Conservation (phyloP, 108 stramenopile genomes). For the Nitzschia sp. region DNA sequence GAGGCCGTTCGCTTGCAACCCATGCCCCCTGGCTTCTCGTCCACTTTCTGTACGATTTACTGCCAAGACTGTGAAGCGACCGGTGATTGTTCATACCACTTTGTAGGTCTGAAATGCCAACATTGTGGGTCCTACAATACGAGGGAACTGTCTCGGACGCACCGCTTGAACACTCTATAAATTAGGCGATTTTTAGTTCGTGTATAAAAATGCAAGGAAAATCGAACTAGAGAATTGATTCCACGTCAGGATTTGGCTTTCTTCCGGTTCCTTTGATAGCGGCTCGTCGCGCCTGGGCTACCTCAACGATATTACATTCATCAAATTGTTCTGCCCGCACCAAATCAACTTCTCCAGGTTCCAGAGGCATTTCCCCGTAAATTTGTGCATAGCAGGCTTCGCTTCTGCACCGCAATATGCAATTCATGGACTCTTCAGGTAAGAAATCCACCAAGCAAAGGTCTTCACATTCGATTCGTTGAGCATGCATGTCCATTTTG, state of each 20-base stretch:
- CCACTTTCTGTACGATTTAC: conserved; percentile 74
- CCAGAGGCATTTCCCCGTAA: conserved; percentile 28
- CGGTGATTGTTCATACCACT: conserved; percentile 77
- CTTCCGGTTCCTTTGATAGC: too few relatives aligned
- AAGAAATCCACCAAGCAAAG: conserved; percentile 2
- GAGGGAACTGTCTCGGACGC: conserved; percentile 63
- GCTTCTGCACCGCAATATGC: conserved; percentile 27
- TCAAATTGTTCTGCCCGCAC: conserved; percentile 22
- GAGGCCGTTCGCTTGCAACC: conserved; percentile 83
- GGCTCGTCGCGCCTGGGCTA: not conserved
- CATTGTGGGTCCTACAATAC: conserved; percentile 87
- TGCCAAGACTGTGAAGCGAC: conserved; percentile 86
- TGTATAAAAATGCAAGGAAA: too few relatives aligned
- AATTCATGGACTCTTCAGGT: conserved; percentile 32
- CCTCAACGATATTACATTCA: conserved; percentile 21
- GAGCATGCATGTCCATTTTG: conserved; percentile 6
- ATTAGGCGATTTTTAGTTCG: too few relatives aligned
- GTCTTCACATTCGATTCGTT: conserved; percentile 6
- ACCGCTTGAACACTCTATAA: not conserved
- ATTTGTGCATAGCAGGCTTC: conserved; percentile 30
- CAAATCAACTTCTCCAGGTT: conserved; percentile 42
- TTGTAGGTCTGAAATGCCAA: conserved; percentile 80
- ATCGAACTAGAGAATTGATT: too few relatives aligned
- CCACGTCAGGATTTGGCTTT: too few relatives aligned
- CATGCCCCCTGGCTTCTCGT: conserved; percentile 75